A percentile compares a stretch with the other conserved stretches of the same genome.
phyloP scores from a whole-genome alignment of 1,284 basidiomycete species.

The Cutaneotrichosporon sp. region DNA sequence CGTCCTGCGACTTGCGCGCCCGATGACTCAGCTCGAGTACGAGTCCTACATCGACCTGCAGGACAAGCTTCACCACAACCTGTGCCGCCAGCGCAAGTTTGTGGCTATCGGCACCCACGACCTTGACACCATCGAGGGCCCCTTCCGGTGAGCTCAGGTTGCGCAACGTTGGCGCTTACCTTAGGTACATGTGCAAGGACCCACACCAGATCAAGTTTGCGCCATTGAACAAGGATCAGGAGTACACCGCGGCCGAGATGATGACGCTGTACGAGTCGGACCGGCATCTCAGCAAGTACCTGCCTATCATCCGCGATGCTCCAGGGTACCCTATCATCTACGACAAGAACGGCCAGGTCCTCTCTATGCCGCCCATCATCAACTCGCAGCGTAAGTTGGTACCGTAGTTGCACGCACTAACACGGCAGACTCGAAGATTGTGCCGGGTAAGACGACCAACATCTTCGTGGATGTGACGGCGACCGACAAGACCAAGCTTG shows the following conservation, averaged over 20 bases:
- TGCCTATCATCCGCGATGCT: constrained; percentile 88
- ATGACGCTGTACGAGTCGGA: constrained; percentile 93
- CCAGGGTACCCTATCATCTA: constrained; percentile 98
- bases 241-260: constrained; percentile 72
- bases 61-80: constrained; percentile 96
- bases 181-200: constrained; percentile 75
- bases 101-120: constrained; percentile 98
- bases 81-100: constrained; percentile 82
- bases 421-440: constrained; percentile 77
- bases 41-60: constrained; percentile 97
- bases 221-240: constrained; percentile 71
- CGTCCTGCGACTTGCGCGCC: constrained; percentile 76
- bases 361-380: constrained; percentile 98
- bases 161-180: background rate
- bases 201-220: constrained; percentile 87
- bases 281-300: constrained; percentile 81
- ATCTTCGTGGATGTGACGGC: constrained; percentile 97
- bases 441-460: constrained; percentile 78
- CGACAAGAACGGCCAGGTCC: constrained; percentile 75
- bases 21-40: constrained; percentile 81
- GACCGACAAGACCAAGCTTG: constrained; percentile 94
- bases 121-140: constrained; percentile 77
- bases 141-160: constrained; percentile 57
- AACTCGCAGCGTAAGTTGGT: constrained; percentile 67
- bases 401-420: background rate